These are phyloP conservation scores for Rehmannia glutinosa DNA, from an alignment of 257 asterid genomes.

Conservation along the genomic window DNA sequence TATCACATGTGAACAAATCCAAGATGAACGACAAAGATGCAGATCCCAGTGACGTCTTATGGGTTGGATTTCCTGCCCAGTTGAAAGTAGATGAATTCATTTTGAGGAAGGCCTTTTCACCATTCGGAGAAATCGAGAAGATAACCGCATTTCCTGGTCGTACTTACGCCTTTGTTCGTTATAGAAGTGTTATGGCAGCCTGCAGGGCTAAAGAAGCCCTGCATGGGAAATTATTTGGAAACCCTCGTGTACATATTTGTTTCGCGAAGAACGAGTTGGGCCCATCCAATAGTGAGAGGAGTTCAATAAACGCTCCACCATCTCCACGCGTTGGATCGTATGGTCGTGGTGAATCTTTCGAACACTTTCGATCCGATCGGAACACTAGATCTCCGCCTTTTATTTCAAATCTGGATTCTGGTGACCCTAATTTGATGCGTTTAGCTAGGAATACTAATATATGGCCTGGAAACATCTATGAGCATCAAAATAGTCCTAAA, in stretches of 20 bases:
- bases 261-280: conserved; percentile 77
- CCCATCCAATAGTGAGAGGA: conserved; percentile 57
- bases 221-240: conserved; percentile 84
- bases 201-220: conserved; percentile 77
- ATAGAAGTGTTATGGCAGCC: conserved; percentile 61
- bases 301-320: conserved; percentile 40
- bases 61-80: conserved; percentile 94
- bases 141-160: conserved; percentile 95
- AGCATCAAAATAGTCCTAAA: conserved; percentile 47
- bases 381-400: conserved; percentile 56
- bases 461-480: conserved; percentile 45
- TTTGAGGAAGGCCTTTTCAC: conserved; percentile 78
- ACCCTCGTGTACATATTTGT: conserved; percentile 85
- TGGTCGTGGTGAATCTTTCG: conserved; percentile 44
- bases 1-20: conserved; percentile 46
- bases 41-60: conserved; percentile 89
- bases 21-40: conserved; percentile 49
- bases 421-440: conserved; percentile 31
- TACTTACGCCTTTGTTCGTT: conserved; percentile 89
- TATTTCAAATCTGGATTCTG: conserved; percentile 40
- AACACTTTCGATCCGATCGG: conserved; percentile 42
- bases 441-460: conserved; percentile 35
- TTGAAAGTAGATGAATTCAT: conserved; percentile 77
- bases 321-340: conserved; percentile 48
- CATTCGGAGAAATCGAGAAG: conserved; percentile 84